Evolutionary conservation across 176 grass and related monocot genomes (phyloP), one percentile per base, ranked within the genome.

Genomic region (Puccinellia tenuiflora): DNA sequence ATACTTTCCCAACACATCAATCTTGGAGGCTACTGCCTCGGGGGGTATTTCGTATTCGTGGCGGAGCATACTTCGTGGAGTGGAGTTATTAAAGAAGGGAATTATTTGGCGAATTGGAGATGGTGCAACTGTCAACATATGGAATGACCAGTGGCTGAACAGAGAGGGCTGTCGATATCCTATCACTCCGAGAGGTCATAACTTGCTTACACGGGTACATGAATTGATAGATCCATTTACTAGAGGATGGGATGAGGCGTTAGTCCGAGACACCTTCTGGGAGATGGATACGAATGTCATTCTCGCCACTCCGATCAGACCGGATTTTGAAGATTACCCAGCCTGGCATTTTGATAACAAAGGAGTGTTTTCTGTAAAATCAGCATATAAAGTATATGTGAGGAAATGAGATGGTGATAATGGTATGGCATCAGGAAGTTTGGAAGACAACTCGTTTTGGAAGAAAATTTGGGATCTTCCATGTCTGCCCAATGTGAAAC

Each of bases 21-120:
- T 7, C 3, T 3, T 5, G 1, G 2, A 61, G 1, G 57, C 24
- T 8, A 7, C 5, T 0, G 33, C 4, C 3, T 2, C 2, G 4
- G 3, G 3, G 33, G 33, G 33, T 4, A 34, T 34, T 4, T 34
- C 17, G 7, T 8, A 56, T 2, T 8, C 53, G 6, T 56, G 53
- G 53, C 21, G 53, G 24, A 56, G 53, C 8, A 56, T 56, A n/a
- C 1, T 2, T 22, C 1, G 7, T 1, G 6, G 20, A 10, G 53
- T 7, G 0, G 22, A 24, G 18, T 3, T n/a, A 1, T 2, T 56
- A 5, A 56, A 24, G 3, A 0, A 56, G 1, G 53, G 53, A 1
- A 0, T 22, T 1, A 2, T 56, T 7, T 22, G 21, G 21, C 6
- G 53, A 8, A 18, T 56, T 7, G 53, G 53, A 5, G 20, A 56